Evolutionary conservation across 495 filamentous ascomycete species (phyloP).

Genomic region (Penicillium paxilli): DNA sequence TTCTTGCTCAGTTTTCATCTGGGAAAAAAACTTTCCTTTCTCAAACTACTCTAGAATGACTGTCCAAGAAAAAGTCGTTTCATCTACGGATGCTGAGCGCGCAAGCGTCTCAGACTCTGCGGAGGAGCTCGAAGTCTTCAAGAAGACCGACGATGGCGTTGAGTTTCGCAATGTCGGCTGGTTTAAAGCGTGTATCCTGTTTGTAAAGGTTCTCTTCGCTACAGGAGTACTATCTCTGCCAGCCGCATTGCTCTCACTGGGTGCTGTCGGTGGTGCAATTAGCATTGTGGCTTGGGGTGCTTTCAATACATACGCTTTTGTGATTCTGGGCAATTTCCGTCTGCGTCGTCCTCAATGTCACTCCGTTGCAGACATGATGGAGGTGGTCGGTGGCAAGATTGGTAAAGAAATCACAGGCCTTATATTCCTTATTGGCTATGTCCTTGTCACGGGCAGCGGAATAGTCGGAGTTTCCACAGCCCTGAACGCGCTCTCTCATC

Average conservation of each 20-base stretch:
- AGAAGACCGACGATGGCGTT: constrained; percentile 45
- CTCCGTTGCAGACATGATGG: constrained; percentile 66
- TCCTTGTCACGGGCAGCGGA: constrained; percentile 38
- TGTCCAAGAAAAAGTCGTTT: background rate
- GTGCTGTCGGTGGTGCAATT: constrained; percentile 57
- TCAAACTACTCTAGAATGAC: background rate
- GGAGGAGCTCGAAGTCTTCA: constrained; percentile 50
- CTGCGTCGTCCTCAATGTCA: constrained; percentile 35
- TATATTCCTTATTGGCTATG: constrained; percentile 47
- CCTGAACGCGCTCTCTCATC: constrained; percentile 49
- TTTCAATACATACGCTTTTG: constrained; percentile 51
- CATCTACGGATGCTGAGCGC: background rate
- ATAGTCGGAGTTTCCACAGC: constrained; percentile 49
- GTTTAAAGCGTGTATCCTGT: constrained; percentile 52
- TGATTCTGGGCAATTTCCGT: constrained; percentile 35
- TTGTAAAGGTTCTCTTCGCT: constrained; percentile 54
- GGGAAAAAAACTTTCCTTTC: background rate
- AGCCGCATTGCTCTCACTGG: constrained; percentile 56
- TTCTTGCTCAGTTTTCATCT: background rate
- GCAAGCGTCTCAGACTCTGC: constrained; percentile 5
- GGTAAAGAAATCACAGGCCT: constrained; percentile 41
- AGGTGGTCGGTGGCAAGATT: constrained; percentile 58
- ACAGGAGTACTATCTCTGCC: constrained; percentile 63
- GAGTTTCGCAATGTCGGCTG: constrained; percentile 56
- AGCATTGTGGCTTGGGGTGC: constrained; percentile 58